Base-by-base conservation (phyloP, 805 yeast genomes). In the Starmerella apicola region DNA sequence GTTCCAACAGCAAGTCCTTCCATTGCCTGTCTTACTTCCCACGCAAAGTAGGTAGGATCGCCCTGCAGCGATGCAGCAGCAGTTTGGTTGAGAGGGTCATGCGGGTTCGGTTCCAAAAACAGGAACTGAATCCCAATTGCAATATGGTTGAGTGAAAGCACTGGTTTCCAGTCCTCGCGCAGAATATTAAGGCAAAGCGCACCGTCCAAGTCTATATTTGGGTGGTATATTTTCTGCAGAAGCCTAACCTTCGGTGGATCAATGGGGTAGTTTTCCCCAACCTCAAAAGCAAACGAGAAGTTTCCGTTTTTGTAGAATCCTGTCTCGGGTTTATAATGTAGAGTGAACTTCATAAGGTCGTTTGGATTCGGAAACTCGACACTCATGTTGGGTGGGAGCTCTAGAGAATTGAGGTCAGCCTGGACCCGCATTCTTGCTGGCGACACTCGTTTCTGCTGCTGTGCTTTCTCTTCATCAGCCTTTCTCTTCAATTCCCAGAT, bases 111-210 rank as follows among this genome's bases (percentile, higher is more conserved):
- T 50, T 88, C 96, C 39, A 83, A 62, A 51, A 88, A 85, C 45
- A 88, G 67, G 55, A 79, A 85, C 52, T 85, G 72, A 39, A 88
- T 66, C 0, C 98, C 97, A 29, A 86, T 77, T 41, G 86, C 67
- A 7, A 88, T 76, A 4, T 86, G 69, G 55, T 81, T 83, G 54
- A 88, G 63, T 43, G 80, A 81, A 49, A 88, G 65, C 0, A 85
- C 94, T 0, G 98, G 97, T 22, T 85, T 76, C 98, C 98, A 88
- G 58, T 88, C 97, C 57, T 86, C 95, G 50, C 97, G 66, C 43
- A 88, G 65, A 26, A 88, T 86, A 56, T 88, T 88, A 44, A 88
- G 67, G 56, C 98, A 88, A 5, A 88, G 81, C 55, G 85, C 88
- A 0, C 97, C 97, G 32, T 81, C 79, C 17, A 74, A 56, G 57